These are phyloP conservation scores for Calonectria hongkongensis DNA, from an alignment of 2,329 filamentous ascomycete genomes.

Conservation along the genomic window DNA sequence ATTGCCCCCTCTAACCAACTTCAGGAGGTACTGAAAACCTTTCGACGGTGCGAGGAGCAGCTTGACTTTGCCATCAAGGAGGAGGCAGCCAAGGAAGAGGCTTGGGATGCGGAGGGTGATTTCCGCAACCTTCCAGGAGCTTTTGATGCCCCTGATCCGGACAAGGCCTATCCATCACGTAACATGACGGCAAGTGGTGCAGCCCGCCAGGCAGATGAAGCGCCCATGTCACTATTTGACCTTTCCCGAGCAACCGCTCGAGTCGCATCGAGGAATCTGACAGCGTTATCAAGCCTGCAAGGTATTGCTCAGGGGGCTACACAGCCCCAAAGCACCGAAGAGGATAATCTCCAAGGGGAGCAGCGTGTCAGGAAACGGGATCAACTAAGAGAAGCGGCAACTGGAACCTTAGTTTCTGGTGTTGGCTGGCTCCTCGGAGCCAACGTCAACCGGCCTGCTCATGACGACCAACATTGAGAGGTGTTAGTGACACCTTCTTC, in stretches of 20 bases:
- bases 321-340: conserved; percentile 52
- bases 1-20: conserved; percentile 82
- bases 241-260: conserved; percentile 77
- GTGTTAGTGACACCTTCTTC: neutral
- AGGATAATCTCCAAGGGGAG: conserved; percentile 51
- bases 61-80: conserved; percentile 79
- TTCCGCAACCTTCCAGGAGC: conserved; percentile 73
- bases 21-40: conserved; percentile 84
- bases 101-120: conserved; percentile 81
- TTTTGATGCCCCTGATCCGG: conserved; percentile 63
- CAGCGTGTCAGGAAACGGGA: conserved; percentile 80
- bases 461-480: conserved; percentile 40
- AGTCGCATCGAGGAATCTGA: conserved; percentile 75
- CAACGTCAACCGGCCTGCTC: conserved; percentile 54
- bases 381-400: conserved; percentile 79
- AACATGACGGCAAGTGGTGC: conserved; percentile 60
- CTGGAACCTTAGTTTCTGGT: conserved; percentile 79
- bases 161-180: conserved; percentile 54
- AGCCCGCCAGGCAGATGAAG: conserved; percentile 68
- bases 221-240: conserved; percentile 80
- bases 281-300: conserved; percentile 72
- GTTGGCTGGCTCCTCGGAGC: conserved; percentile 82
- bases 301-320: conserved; percentile 48
- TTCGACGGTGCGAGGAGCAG: conserved; percentile 86
- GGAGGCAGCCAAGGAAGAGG: conserved; percentile 81